Evolutionary conservation across 257 asterid genomes (phyloP), one percentile per base, ranked within the genome.

Genomic region (Verbena officinalis): DNA sequence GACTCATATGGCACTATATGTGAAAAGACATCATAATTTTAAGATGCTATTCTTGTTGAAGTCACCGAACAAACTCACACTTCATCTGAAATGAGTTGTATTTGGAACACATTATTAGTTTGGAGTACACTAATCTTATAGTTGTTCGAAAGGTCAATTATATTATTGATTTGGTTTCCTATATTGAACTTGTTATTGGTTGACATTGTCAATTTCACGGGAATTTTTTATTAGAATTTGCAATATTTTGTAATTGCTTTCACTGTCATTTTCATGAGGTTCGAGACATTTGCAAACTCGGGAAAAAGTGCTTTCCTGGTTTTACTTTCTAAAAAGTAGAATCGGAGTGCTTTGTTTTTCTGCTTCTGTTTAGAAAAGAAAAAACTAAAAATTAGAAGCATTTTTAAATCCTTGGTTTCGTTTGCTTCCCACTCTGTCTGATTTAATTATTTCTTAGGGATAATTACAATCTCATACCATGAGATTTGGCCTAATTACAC

Each of bases 191-290:
- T 2, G 2, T 5, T 2, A 15, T 11, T 64, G 55, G 3, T 48
- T 12, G 13, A 13, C 62, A 23, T 27, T 51, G 8, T 31, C 33
- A 55, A 38, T 20, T n/a, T 64, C 55, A 56, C 64, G 15, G 52
- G 3, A 20, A 40, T 8, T 20, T 60, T 38, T 16, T 62, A 36
- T 4, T 30, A 9, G 57, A 54, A 39, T 52, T 38, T 48, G 38
- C 36, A 14, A 21, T 52, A 63, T 22, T 40, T n/a, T 24, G 4
- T 34, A 59, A 34, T 19, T 55, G 24, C 14, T 27, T 54, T 55
- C 21, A 62, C 31, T 65, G 64, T 51, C 43, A 8, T 1, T 7
- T 34, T 21, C 20, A 9, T 23, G 49, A 63, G 67, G n/a, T n/a
- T n/a, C n/a, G n/a, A n/a, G n/a, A n/a, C n/a, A n/a, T n/a, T n/a